Base-by-base conservation (phyloP, 1,284 basidiomycete species). In the Erythrobasidium hasegawianum region DNA sequence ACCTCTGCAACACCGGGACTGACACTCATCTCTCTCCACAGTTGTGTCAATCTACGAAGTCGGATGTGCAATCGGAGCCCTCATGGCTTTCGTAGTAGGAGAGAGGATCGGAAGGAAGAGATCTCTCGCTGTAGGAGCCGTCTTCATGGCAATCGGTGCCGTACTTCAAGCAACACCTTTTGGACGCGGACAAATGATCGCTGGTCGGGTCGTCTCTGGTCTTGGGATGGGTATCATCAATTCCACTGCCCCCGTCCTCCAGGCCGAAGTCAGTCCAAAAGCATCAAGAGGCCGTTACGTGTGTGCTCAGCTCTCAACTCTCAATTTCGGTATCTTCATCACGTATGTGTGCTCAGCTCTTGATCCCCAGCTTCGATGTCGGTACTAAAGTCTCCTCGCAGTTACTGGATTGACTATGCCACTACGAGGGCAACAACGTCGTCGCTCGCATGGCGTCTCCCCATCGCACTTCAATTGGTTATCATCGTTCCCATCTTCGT, bases 41-140 rank as follows among this genome's bases (percentile, higher is more conserved):
- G 43, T 77, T 59, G 74, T 77, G 39, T 73, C 74, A 47, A 76
- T 75, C 45, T 76, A 76, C 66, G 75, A 77, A 59, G 72, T 76
- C 57, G 76, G 76, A 13, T 74, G 72, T 54, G 74, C 69, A 55
- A 67, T 71, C 8, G 76, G 76, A 9, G 61, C 27, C n/a, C n/a
- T 76, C 22, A 62, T 74, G 16, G 71, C 72, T 11, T 71, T 75
- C 16, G 65, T 72, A 8, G 65, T 77, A 16, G 76, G 76, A 5
- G 75, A 77, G 45, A 50, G 50, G 9, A 59, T 77, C 5, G 76
- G 76, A 22, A 69, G 76, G 52, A 69, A 70, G 43, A 70, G 55
- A 40, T 71, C 70, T 0, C 75, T 76, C 52, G 50, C 69, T 20
- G 50, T 76, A 50, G 76, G 76, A 14, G 71, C 72, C 8, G 49